These are phyloP conservation scores for Komagataea norvegica DNA, from an alignment of 1,139 yeast genomes.

Conservation along the genomic window DNA sequence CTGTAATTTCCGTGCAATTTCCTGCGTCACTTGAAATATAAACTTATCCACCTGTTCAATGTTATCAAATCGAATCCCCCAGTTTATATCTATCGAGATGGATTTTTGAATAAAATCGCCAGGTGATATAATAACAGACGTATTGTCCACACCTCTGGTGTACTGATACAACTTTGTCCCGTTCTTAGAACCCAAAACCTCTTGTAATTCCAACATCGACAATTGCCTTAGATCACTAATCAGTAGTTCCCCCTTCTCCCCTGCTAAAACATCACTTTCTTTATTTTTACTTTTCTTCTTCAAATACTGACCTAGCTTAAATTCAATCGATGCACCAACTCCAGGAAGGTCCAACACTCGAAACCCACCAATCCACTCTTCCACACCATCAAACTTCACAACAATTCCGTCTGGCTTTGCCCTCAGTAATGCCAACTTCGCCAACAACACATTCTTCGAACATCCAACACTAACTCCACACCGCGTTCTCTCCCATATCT, in stretches of 20 bases:
- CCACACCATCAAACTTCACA: conserved; percentile 30
- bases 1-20: conserved; percentile 50
- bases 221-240: conserved; percentile 37
- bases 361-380: conserved; percentile 39
- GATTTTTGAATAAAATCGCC: conserved; percentile 57
- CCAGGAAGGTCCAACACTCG: conserved; percentile 72
- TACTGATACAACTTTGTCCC: conserved; percentile 60
- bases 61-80: conserved; percentile 75
- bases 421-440: conserved; percentile 65
- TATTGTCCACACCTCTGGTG: conserved; percentile 63
- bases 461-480: conserved; percentile 80
- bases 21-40: conserved; percentile 52
- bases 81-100: conserved; percentile 84
- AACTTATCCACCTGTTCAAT: conserved; percentile 61
- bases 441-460: conserved; percentile 65
- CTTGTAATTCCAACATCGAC: conserved; percentile 35
- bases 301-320: conserved; percentile 34
- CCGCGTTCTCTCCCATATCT: conserved; percentile 43
- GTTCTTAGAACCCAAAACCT: conserved; percentile 60
- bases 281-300: conserved; percentile 7
- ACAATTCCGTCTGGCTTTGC: conserved; percentile 80
- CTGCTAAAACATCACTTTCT: too few relatives aligned
- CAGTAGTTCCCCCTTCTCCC: too few relatives aligned
- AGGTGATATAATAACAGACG: conserved; percentile 45
- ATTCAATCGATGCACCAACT: conserved; percentile 56